phyloP scores from a whole-genome alignment of 305 asterid species.

The Solanum chacoense region DNA sequence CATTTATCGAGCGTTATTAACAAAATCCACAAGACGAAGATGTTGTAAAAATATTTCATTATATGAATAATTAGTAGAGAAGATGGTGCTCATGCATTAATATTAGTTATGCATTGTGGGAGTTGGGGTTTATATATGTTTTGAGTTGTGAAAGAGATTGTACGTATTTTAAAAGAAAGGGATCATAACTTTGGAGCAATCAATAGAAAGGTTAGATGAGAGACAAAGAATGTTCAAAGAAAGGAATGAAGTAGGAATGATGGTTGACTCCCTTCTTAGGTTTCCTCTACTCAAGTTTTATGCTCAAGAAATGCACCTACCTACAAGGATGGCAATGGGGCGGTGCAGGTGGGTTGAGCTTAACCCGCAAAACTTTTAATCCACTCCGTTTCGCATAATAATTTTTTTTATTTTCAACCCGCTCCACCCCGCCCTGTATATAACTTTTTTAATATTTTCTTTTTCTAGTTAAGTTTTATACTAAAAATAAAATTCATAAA shows the following conservation, averaged over 20 bases:
- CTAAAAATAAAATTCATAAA: no score
- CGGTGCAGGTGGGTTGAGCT: no score
- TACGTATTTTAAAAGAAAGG: background rate
- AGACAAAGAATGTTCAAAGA: background rate
- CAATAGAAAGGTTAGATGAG: background rate
- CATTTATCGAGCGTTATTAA: background rate
- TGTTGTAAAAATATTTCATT: background rate
- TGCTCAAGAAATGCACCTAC: background rate
- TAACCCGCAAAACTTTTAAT: no score
- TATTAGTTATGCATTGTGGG: background rate
- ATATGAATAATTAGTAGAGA: background rate
- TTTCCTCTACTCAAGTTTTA: background rate
- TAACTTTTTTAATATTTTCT: no score
- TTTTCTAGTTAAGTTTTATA: no score
- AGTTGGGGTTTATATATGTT: background rate
- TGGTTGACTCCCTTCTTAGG: background rate
- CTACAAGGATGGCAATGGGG: background rate
- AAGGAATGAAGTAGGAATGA: background rate
- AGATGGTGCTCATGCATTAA: background rate
- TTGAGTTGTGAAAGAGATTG: background rate
- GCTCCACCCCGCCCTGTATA: no score
- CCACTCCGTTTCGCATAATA: rapidly evolving
- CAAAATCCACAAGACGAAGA: background rate
- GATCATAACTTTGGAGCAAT: background rate
- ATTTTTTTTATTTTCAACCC: no score